Evolutionary conservation across 805 yeast genomes (phyloP).

Genomic region (Clavispora fructus): DNA sequence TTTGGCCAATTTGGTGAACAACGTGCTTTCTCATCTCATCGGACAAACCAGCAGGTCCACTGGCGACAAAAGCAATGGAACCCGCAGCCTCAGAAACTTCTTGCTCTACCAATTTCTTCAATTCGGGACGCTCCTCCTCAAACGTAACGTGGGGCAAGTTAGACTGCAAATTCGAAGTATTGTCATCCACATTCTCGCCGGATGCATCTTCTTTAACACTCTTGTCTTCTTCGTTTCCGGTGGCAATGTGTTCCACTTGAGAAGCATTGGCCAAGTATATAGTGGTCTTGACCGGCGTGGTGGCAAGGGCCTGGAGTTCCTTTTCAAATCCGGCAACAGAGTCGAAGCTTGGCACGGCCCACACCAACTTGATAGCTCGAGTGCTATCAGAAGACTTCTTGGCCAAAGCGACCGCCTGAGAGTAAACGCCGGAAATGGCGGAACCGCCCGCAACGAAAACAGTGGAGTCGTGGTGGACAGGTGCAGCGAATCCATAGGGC

Average conservation of each 20-base stretch:
- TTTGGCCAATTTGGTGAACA: conserved; percentile 14
- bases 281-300: conserved; percentile 23
- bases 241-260: not conserved
- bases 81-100: conserved; percentile 36
- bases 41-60: conserved; percentile 30
- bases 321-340: conserved; percentile 22
- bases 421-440: conserved; percentile 58
- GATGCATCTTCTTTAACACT: not conserved
- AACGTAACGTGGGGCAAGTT: conserved; percentile 14
- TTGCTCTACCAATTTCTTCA: conserved; percentile 32
- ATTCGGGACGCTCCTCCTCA: conserved; percentile 38
- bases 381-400: conserved; percentile 5
- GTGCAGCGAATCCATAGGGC: conserved; percentile 58
- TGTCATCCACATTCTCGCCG: not conserved
- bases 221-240: not conserved
- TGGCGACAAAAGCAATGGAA: conserved; percentile 32
- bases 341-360: conserved; percentile 21
- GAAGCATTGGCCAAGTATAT: conserved; percentile 16
- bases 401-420: conserved; percentile 30
- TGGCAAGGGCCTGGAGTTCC: conserved; percentile 16
- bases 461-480: conserved; percentile 51
- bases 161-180: not conserved
- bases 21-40: conserved; percentile 23
- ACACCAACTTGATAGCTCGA: conserved; percentile 19
- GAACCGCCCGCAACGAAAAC: conserved; percentile 69